Evolutionary conservation across 306 rosid species (phyloP).

Genomic region (Trifolium dubium): DNA sequence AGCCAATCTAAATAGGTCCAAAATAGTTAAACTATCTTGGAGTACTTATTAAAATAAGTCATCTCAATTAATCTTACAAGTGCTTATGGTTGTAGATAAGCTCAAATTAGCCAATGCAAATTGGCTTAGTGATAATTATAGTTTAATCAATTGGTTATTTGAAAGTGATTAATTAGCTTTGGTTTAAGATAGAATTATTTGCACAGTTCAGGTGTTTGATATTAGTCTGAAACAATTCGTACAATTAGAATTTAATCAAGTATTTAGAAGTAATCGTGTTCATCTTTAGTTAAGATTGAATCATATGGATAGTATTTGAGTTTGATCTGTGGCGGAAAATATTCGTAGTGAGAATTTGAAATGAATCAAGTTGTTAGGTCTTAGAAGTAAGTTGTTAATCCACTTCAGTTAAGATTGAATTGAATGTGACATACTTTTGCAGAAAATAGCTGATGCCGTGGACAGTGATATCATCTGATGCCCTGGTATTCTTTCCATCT

Average conservation of each 20-base stretch:
- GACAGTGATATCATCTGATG: slow-evolving; percentile 93
- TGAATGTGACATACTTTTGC: slow-evolving; percentile 37
- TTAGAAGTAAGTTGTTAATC: background rate
- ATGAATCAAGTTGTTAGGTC: background rate
- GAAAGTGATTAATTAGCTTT: background rate
- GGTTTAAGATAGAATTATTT: background rate
- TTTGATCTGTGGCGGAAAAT: background rate
- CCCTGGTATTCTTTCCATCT: slow-evolving; percentile 81
- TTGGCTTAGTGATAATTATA: background rate
- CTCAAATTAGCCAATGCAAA: background rate
- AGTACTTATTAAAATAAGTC: background rate
- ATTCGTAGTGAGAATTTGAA: background rate
- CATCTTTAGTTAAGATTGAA: background rate
- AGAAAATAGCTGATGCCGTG: slow-evolving; percentile 96
- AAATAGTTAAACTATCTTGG: too few relatives aligned
- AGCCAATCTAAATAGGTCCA: background rate
- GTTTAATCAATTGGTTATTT: background rate
- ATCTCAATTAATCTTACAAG: background rate
- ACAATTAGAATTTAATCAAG: background rate
- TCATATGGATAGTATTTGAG: background rate
- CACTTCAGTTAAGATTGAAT: background rate
- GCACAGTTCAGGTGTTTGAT: too few relatives aligned
- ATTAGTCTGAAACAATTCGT: background rate
- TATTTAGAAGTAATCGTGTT: background rate
- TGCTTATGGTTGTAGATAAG: background rate